Evolutionary conservation across 371 early-diverging fungal genomes (phyloP).

Genomic region (Phascolomyces articulosus): DNA sequence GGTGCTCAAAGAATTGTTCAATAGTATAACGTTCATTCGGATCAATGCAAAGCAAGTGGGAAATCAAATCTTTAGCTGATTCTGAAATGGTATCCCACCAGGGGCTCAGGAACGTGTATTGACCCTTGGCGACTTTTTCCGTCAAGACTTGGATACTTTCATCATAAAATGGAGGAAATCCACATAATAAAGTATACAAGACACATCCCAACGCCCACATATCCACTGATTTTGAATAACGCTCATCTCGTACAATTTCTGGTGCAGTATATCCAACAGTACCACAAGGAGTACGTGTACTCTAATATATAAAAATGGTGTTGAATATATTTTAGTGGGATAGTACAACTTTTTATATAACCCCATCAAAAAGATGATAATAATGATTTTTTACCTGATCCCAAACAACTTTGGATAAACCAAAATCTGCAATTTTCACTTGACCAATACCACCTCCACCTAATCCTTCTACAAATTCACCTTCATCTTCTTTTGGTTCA

Average conservation of each 20-base stretch:
- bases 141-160: conserved; percentile 57
- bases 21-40: conserved; percentile 59
- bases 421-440: conserved; percentile 90
- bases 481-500: conserved; percentile 63
- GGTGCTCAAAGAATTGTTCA: conserved; percentile 74
- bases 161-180: conserved; percentile 91
- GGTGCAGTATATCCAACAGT: conserved; percentile 94
- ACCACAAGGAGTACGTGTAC: conserved; percentile 89
- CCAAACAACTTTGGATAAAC: conserved; percentile 81
- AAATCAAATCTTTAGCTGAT: conserved; percentile 77
- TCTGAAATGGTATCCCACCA: conserved; percentile 78
- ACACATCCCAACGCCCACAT: conserved; percentile 96
- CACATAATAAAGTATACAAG: conserved; percentile 87
- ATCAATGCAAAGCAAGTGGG: conserved; percentile 61
- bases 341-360: no score
- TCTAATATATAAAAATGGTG: no score
- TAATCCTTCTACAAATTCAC: conserved; percentile 54
- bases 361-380: no score
- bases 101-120: conserved; percentile 69
- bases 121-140: conserved; percentile 67
- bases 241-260: conserved; percentile 84
- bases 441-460: conserved; percentile 77
- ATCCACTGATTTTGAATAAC: conserved; percentile 87
- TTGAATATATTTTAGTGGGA: no score
- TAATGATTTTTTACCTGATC: conserved; percentile 39